Base-by-base conservation (phyloP, 345 rosid genomes). In the Bruguiera sexangula region DNA sequence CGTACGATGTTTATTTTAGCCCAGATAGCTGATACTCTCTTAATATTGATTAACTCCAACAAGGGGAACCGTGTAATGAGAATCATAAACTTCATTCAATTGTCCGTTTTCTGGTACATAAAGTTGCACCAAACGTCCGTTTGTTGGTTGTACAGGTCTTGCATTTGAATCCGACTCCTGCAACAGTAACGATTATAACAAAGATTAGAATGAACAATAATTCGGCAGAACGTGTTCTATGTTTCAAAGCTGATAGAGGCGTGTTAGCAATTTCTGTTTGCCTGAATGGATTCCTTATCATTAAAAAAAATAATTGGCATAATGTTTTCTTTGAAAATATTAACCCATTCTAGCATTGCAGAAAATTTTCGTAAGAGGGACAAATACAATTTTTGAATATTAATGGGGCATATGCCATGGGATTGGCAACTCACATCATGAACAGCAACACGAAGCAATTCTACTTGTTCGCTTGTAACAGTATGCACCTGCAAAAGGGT, bases 141-240 rank as follows among this genome's bases (percentile, higher is more conserved):
- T 85, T 68, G 67, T 29, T 39, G 85, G 72, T 21, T 88, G 96
- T 27, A 68, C 11, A 8, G 93, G 98, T 62, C 98, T 86, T 32
- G 98, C 93, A 73, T 92, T 92, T 27, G 81, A 63, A 56, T 84
- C n/a, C 1, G 91, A 73, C n/a, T 69, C 84, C 95, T 91, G 87
- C 70, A 78, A 72, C 67, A 21, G 50, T 30, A 57, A 6, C 63
- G 43, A 10, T 4, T 18, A 19, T 15, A 19, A 48, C 15, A 43
- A 43, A 2, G 50, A 43, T 13, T 43, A 43, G 50, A 13, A 43
- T 13, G 16, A 43, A 43, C 18, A 43, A 43, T 4, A 43, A 43
- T 43, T 15, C 18, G 18, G 50, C 50, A 3, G 13, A 3, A 43
- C 50, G 3, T 11, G 13, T 43, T 43, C 50, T 4, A 3, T 11